phyloP scores from a whole-genome alignment of 2,329 filamentous ascomycete species.

The Exophiala xenobiotica region DNA sequence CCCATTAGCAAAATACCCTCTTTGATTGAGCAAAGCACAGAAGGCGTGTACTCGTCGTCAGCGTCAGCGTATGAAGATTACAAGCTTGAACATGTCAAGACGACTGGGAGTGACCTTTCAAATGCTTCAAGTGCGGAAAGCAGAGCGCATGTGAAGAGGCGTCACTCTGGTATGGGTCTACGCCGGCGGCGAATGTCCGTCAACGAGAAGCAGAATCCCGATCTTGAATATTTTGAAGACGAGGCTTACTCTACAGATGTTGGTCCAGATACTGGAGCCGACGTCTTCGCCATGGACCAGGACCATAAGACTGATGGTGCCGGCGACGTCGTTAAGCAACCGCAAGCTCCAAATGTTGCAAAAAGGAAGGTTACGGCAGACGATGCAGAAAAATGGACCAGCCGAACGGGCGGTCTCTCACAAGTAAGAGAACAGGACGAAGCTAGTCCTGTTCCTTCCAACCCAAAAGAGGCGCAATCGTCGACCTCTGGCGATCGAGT shows the following conservation, averaged over 20 bases:
- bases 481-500: conserved; percentile 60
- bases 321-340: neutral
- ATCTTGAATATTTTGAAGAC: conserved; percentile 86
- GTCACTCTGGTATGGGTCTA: conserved; percentile 85
- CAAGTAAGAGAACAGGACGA: conserved; percentile 4
- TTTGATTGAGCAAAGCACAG: conserved; percentile 2
- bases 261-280: conserved; percentile 71
- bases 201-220: conserved; percentile 63
- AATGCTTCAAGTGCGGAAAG: conserved; percentile 18
- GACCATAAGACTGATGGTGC: conserved; percentile 29
- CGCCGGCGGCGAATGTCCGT: conserved; percentile 72
- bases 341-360: neutral
- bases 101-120: conserved; percentile 29
- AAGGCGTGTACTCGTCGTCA: conserved; percentile 23
- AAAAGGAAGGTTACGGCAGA: neutral
- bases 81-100: conserved; percentile 37
- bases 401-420: neutral
- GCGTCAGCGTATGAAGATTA: conserved; percentile 23
- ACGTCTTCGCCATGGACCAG: conserved; percentile 68
- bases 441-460: conserved; percentile 52
- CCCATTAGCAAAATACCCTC: neutral
- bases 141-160: conserved; percentile 46
- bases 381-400: neutral
- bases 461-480: conserved; percentile 73
- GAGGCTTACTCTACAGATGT: conserved; percentile 80